Percentiles rank a stretch among this genome's conserved stretches.
phyloP scores from a whole-genome alignment of 2,329 filamentous ascomycete genomes.

The Thielaviopsis musarum region DNA sequence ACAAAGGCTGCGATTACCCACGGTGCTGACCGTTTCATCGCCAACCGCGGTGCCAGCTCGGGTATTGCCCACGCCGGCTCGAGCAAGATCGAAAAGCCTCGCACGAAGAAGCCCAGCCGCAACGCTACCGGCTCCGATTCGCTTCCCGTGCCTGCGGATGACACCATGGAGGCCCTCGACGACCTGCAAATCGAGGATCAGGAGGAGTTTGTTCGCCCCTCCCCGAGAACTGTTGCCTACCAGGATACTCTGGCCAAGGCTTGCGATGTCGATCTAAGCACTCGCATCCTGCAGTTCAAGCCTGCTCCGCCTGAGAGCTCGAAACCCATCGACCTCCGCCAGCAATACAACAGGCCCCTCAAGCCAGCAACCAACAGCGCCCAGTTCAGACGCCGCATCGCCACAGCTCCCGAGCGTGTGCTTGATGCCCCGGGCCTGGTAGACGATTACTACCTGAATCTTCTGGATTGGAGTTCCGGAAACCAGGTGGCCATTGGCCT shows the following conservation, averaged over 20 bases:
- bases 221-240: conserved; percentile 78
- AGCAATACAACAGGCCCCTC: conserved; percentile 94
- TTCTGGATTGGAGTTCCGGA: conserved; percentile 92
- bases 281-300: conserved; percentile 95
- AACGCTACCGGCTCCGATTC: conserved; percentile 51
- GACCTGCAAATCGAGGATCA: conserved; percentile 59
- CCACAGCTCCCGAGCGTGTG: conserved; percentile 88
- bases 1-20: conserved; percentile 67
- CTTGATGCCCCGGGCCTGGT: conserved; percentile 90
- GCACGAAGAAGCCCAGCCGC: conserved; percentile 51
- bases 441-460: conserved; percentile 97
- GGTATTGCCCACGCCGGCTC: conserved; percentile 68
- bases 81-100: conserved; percentile 63
- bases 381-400: conserved; percentile 79
- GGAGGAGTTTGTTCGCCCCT: conserved; percentile 55
- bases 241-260: conserved; percentile 80
- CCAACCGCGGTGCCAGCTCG: conserved; percentile 80
- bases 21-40: conserved; percentile 83
- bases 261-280: conserved; percentile 84
- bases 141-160: conserved; percentile 64
- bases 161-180: conserved; percentile 64
- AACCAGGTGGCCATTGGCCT: conserved; percentile 98
- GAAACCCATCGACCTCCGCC: conserved; percentile 91
- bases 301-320: conserved; percentile 94
- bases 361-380: conserved; percentile 62